Base-by-base conservation (phyloP, 805 yeast species). In the Candida arabinofermentans region DNA sequence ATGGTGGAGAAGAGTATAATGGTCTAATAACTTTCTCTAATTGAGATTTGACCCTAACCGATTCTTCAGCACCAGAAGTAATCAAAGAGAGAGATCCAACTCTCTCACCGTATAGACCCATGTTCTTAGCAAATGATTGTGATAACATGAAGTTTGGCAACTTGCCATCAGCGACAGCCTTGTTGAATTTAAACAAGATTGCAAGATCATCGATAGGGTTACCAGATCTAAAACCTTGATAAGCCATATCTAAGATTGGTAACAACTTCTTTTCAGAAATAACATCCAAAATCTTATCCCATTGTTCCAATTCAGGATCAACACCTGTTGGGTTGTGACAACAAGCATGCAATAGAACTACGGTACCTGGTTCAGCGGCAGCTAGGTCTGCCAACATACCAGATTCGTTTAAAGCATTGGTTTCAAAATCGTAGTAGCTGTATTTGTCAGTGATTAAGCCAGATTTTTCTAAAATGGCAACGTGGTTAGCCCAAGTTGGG, bases 241-340 rank as follows among this genome's bases (percentile, higher is more conserved):
- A 90, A 2, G 97, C 97, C 81, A 84, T 81, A 69, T 90, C 98
- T 47, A 90, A 78, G 59, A 91, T 71, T 31, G 96, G 95, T 63
- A 85, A 75, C 55, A 86, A 75, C 34, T 74, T 67, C 60, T 77
- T 76, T 37, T 70, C 62, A 53, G 75, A 66, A 31, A 86, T 60
- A 26, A 82, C 77, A 37, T 81, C 78, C 54, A 86, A 71, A 30
- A 91, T 86, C 61, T 74, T 66, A 47, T 75, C 71, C 96, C 96
- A 89, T 61, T 90, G 87, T 49, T 79, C 86, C 22, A 67, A 65
- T 14, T 87, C 79, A 47, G 95, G 93, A 61, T 90, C 97, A 62
- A 90, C 80, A 50, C 97, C 98, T 16, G 97, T 91, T 41, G 98
- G 98, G 71, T 90, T 91, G 70, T 90, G 97, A 57, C 96, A 93